Conservation (phyloP, 192 early-diverging fungal genomes). For the Coemansia sp. region DNA sequence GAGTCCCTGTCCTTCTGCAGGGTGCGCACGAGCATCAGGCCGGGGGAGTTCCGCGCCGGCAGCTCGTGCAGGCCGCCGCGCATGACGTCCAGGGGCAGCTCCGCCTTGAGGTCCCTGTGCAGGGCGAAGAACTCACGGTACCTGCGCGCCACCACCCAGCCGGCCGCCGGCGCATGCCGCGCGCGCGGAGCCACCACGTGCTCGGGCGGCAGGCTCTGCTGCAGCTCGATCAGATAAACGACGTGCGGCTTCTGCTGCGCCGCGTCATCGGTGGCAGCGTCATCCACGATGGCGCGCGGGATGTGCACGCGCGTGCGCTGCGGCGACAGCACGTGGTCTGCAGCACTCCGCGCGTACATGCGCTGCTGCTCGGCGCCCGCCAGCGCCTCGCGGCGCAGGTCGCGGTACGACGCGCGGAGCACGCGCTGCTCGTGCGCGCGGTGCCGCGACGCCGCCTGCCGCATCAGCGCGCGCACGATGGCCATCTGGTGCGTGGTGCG, state of each 20-base stretch:
- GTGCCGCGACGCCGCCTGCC: slow-evolving; percentile 59
- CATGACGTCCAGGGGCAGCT: slow-evolving; percentile 58
- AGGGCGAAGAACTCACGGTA: slow-evolving; percentile 88
- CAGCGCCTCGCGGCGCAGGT: slow-evolving; percentile 61
- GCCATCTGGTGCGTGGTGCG: slow-evolving; percentile 66
- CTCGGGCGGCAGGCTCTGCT: slow-evolving; percentile 60
- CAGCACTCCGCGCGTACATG: slow-evolving; percentile 61
- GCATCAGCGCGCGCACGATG: slow-evolving; percentile 67
- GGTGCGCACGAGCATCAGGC: slow-evolving; percentile 50
- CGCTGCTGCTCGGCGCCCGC: slow-evolving; percentile 65
- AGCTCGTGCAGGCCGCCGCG: slow-evolving; percentile 63
- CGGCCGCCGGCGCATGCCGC: slow-evolving; percentile 24
- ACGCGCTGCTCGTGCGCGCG: slow-evolving; percentile 67
- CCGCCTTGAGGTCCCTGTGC: slow-evolving; percentile 68
- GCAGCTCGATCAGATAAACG: slow-evolving; percentile 67
- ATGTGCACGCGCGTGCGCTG: slow-evolving; percentile 48
- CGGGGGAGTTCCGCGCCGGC: slow-evolving; percentile 67
- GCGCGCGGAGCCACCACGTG: slow-evolving; percentile 14
- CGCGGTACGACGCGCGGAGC: slow-evolving; percentile 61
- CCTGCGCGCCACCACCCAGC: slow-evolving; percentile 78
- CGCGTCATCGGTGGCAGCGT: not conserved
- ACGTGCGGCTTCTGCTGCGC: slow-evolving; percentile 10
- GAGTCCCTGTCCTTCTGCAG: slow-evolving; percentile 60
- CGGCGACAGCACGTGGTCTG: slow-evolving; percentile 65
- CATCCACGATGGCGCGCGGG: slow-evolving; percentile 28